A percentile compares a stretch with the other conserved stretches of the same genome.
These are phyloP conservation scores for Trichoderma brevicompactum DNA, from an alignment of 2,329 filamentous ascomycete genomes.

Conservation along the genomic window DNA sequence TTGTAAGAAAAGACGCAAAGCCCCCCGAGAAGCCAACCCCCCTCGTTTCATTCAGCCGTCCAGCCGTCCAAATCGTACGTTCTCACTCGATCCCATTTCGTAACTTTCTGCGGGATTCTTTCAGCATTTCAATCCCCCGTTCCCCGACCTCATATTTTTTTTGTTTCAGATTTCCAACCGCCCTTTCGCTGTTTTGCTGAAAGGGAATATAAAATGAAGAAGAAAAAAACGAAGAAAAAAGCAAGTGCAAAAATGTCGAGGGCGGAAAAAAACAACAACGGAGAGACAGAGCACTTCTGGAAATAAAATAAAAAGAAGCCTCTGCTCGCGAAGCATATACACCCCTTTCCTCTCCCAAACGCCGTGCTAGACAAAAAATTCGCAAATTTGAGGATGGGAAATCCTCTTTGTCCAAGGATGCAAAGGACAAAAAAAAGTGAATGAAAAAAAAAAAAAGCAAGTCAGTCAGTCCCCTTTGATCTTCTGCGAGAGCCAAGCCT, in stretches of 20 bases:
- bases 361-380: slow-evolving; percentile 40
- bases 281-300: background rate
- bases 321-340: slow-evolving; percentile 23
- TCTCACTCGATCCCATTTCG: background rate
- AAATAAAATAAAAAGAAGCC: slow-evolving; percentile 27
- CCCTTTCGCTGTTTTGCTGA: slow-evolving; percentile 12
- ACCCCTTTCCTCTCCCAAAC: slow-evolving; percentile 36
- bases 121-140: background rate
- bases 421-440: slow-evolving; percentile 11
- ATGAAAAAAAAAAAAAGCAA: slow-evolving; percentile 19
- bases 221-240: background rate
- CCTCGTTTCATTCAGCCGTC: slow-evolving; percentile 15
- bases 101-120: slow-evolving; percentile 1
- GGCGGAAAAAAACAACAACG: background rate
- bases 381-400: slow-evolving; percentile 17
- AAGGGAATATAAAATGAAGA: background rate
- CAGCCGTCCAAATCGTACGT: slow-evolving; percentile 2
- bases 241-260: background rate
- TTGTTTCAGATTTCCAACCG: slow-evolving; percentile 17
- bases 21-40: background rate
- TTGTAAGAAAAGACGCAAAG: background rate
- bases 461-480: slow-evolving; percentile 9
- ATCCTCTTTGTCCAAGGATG: slow-evolving; percentile 29
- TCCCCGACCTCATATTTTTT: slow-evolving; percentile 9
- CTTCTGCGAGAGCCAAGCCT: slow-evolving; percentile 27